Percentiles rank a stretch among this genome's conserved stretches.
phyloP scores from a whole-genome alignment of 305 asterid genomes.

The Rubia peregrina region DNA sequence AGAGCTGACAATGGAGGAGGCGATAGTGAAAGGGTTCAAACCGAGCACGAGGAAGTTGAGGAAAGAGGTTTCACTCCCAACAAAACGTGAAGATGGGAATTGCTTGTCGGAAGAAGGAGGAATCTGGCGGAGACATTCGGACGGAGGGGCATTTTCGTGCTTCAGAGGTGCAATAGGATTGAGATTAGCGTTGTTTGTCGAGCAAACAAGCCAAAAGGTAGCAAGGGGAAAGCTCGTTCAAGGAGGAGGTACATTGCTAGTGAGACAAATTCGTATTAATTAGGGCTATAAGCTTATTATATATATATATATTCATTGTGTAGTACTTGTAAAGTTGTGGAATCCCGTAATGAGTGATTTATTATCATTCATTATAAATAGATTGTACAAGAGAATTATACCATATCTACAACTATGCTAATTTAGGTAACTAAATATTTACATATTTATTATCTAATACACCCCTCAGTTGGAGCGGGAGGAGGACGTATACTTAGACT shows the following conservation, averaged over 20 bases:
- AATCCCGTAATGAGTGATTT: too few relatives aligned
- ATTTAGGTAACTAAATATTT: too few relatives aligned
- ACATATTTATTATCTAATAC: too few relatives aligned
- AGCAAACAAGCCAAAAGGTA: conserved; percentile 5
- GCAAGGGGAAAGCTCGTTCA: conserved; percentile 2
- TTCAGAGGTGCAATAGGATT: too few relatives aligned
- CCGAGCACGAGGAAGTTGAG: conserved; percentile 29
- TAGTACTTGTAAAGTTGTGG: too few relatives aligned
- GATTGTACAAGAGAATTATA: too few relatives aligned
- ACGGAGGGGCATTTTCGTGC: conserved; percentile 45
- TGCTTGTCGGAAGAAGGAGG: neutral
- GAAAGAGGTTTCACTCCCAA: conserved; percentile 21
- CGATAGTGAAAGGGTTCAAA: conserved; percentile 45
- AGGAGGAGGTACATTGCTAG: conserved; percentile 21
- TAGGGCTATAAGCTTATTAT: too few relatives aligned
- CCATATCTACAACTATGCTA: too few relatives aligned
- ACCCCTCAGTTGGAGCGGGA: too few relatives aligned
- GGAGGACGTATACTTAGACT: too few relatives aligned
- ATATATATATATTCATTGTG: too few relatives aligned
- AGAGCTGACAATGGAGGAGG: conserved; percentile 60
- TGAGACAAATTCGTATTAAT: conserved; percentile 26
- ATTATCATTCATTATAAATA: too few relatives aligned
- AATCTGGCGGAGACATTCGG: conserved; percentile 21
- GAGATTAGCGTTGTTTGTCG: conserved; percentile 44
- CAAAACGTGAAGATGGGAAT: conserved; percentile 18